Conservation (phyloP, 768 basidiomycete genomes). For the Trametes villosa region DNA sequence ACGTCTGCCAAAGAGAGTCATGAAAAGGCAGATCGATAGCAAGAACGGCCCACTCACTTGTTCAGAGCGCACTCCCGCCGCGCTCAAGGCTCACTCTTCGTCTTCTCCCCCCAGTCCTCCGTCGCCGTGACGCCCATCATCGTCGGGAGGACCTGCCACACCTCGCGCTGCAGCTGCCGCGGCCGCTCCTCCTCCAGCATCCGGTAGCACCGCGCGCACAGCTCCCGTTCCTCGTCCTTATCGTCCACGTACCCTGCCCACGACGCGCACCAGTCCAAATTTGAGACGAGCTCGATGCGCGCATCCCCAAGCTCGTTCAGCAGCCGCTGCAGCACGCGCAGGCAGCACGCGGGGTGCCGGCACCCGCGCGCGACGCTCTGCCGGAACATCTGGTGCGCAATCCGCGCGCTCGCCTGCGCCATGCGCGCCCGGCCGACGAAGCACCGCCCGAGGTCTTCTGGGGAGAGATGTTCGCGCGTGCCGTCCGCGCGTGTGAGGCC, state of each 20-base stretch:
- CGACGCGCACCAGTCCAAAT: conserved; percentile 20
- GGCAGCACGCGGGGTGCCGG: conserved; percentile 17
- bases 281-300: conserved; percentile 20
- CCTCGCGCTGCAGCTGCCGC: conserved; percentile 18
- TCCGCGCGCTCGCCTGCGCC: conserved; percentile 24
- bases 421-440: conserved; percentile 22
- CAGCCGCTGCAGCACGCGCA: conserved; percentile 19
- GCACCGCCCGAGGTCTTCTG: conserved; percentile 24
- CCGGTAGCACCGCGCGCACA: conserved; percentile 20
- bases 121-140: conserved; percentile 17
- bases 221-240: conserved; percentile 20
- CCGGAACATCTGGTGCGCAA: conserved; percentile 26
- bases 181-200: conserved; percentile 22
- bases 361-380: conserved; percentile 13
- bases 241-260: conserved; percentile 20
- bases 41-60: too few relatives aligned
- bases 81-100: conserved; percentile 12
- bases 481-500: conserved; percentile 14
- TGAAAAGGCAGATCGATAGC: too few relatives aligned
- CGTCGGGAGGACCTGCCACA: conserved; percentile 21
- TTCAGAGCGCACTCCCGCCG: too few relatives aligned
- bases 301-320: conserved; percentile 18
- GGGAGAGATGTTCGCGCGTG: conserved; percentile 12
- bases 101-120: conserved; percentile 16
- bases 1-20: too few relatives aligned